Conservation (phyloP, 1,139 yeast species). For the Nakaseomyces glabratus region DNA sequence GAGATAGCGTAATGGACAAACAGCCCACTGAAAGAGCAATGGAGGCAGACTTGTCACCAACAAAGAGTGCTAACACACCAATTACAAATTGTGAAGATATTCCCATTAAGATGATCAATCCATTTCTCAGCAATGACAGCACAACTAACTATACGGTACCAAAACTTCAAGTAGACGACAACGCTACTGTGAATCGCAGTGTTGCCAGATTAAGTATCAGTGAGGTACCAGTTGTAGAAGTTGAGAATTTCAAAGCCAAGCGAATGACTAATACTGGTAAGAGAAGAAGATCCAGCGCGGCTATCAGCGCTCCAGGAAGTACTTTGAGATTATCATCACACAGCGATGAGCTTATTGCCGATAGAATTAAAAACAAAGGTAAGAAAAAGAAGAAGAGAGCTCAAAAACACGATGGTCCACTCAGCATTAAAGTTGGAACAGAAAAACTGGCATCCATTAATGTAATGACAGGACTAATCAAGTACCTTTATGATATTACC, state of each 20-base stretch:
- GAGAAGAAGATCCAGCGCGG: constrained; percentile 33
- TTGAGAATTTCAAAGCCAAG: constrained; percentile 6
- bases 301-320: constrained; percentile 11
- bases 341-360: too few species aligned
- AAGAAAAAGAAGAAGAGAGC: constrained; percentile 3
- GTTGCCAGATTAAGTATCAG: constrained; percentile 27
- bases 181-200: constrained; percentile 3
- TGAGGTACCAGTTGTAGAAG: constrained; percentile 11
- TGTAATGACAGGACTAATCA: background rate
- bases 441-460: background rate
- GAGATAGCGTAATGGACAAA: too few species aligned
- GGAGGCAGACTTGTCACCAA: too few species aligned
- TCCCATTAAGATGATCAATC: too few species aligned
- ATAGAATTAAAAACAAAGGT: background rate
- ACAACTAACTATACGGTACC: constrained; percentile 4
- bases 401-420: background rate
- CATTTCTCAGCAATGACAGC: too few species aligned
- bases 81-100: too few species aligned
- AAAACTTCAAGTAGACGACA: constrained; percentile 1
- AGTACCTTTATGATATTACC: background rate
- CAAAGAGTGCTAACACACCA: too few species aligned
- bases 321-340: constrained; percentile 8
- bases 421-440: background rate
- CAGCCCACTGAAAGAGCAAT: too few species aligned
- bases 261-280: constrained; percentile 14